A percentile compares a stretch with the other conserved stretches of the same genome.
These are phyloP conservation scores for Agrostemma githago DNA, from an alignment of 148 eudicot genomes.

Conservation along the genomic window DNA sequence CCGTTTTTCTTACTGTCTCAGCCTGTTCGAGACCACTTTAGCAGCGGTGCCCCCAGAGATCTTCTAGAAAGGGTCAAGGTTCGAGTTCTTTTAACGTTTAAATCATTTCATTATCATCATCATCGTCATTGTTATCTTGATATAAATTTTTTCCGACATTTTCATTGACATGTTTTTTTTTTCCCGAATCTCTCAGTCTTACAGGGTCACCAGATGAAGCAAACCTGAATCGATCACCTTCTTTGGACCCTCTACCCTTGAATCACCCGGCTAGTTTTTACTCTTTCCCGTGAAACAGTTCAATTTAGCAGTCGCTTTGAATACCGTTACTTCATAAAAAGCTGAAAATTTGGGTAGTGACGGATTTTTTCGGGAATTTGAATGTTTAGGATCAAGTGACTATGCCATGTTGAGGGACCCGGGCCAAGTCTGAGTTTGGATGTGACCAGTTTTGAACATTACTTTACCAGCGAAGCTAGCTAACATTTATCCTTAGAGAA, in stretches of 20 bases:
- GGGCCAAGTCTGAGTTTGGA: not conserved
- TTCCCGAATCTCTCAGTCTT: not conserved
- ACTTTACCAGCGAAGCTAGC: not conserved
- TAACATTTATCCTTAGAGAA: not conserved
- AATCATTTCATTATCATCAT: not conserved
- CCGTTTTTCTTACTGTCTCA: conserved; percentile 6
- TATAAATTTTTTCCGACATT: not conserved
- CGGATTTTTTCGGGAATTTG: not conserved
- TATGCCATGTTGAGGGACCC: not conserved
- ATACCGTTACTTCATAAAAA: not conserved
- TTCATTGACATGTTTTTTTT: not conserved
- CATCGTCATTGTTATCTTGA: too few species aligned
- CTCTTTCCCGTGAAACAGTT: not conserved
- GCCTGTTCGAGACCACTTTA: conserved; percentile 94
- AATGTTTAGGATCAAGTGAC: not conserved
- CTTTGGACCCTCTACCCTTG: not conserved
- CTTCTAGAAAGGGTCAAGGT: conserved; percentile 79
- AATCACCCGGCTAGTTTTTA: not conserved
- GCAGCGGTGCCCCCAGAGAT: conserved; percentile 51
- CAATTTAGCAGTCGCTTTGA: not conserved
- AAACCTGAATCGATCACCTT: not conserved
- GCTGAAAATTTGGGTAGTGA: not conserved
- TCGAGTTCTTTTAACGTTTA: conserved; percentile 1
- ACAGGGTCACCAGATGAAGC: conserved; percentile 3
- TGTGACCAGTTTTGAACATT: not conserved